These are phyloP conservation scores for Neonectria punicea DNA, from an alignment of 2,329 filamentous ascomycete genomes.

Conservation along the genomic window DNA sequence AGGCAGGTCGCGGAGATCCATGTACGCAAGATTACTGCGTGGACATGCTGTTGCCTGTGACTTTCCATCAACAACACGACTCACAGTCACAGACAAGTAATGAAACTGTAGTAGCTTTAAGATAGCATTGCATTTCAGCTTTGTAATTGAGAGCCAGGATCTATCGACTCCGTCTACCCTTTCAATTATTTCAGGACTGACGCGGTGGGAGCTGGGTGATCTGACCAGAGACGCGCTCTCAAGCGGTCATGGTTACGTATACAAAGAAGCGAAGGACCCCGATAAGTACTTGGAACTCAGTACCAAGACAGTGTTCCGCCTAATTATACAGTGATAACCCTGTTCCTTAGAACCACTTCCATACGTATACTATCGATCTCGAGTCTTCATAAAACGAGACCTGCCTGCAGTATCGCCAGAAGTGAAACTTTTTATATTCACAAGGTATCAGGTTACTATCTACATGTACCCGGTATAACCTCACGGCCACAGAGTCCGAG, in stretches of 20 bases:
- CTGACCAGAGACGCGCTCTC: neutral
- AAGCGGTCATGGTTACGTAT: neutral
- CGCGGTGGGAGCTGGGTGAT: no score
- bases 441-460: neutral
- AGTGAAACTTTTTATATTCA: neutral
- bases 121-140: no score
- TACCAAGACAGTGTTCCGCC: no score
- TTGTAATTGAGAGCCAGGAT: no score
- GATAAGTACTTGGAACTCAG: no score
- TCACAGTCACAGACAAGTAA: neutral
- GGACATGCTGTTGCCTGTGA: neutral
- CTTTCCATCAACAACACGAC: neutral
- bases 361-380: no score
- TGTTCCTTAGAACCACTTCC: no score
- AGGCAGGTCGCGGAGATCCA: neutral
- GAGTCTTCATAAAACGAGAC: no score
- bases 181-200: no score
- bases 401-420: neutral
- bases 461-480: neutral
- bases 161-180: no score
- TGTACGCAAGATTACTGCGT: neutral
- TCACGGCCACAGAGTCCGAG: conserved; percentile 70
- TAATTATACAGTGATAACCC: no score
- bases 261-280: no score
- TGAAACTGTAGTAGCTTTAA: neutral